phyloP scores from a whole-genome alignment of 768 basidiomycete genomes.

The Hygrocybe coccinea region DNA sequence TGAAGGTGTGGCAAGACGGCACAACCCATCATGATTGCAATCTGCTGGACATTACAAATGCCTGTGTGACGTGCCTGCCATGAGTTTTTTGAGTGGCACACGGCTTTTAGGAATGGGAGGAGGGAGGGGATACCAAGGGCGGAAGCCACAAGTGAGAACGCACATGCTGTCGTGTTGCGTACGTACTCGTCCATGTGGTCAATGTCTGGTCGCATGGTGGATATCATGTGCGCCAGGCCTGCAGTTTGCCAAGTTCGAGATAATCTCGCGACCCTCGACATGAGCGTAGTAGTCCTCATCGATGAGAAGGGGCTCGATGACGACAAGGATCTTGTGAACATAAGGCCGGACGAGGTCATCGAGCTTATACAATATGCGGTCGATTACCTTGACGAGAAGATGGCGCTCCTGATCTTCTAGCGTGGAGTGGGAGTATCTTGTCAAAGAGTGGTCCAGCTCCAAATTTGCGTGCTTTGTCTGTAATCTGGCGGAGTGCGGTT shows the following conservation, averaged over 20 bases:
- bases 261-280: conserved; percentile 98
- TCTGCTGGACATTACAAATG: conserved; percentile 98
- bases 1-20: conserved; percentile 95
- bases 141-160: conserved; percentile 97
- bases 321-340: conserved; percentile 98
- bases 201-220: conserved; percentile 99
- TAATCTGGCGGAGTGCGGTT: conserved; percentile 95
- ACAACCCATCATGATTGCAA: conserved; percentile 99
- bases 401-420: conserved; percentile 99
- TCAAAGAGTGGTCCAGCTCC: conserved; percentile 98
- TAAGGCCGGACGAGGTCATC: conserved; percentile 98
- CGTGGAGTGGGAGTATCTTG: conserved; percentile 93
- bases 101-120: conserved; percentile 96
- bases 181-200: conserved; percentile 99
- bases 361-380: conserved; percentile 96
- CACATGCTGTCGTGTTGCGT: conserved; percentile 96
- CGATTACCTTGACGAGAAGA: conserved; percentile 96
- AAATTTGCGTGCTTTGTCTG: conserved; percentile 98
- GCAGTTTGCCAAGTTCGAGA: conserved; percentile 97
- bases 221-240: conserved; percentile 99
- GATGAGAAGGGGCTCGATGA: conserved; percentile 97
- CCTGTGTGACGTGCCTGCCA: conserved; percentile 99
- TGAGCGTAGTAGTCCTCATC: conserved; percentile 96
- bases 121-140: conserved; percentile 97
- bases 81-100: conserved; percentile 97